Conservation (phyloP, 768 basidiomycete genomes). For the Agaricus blazei region DNA sequence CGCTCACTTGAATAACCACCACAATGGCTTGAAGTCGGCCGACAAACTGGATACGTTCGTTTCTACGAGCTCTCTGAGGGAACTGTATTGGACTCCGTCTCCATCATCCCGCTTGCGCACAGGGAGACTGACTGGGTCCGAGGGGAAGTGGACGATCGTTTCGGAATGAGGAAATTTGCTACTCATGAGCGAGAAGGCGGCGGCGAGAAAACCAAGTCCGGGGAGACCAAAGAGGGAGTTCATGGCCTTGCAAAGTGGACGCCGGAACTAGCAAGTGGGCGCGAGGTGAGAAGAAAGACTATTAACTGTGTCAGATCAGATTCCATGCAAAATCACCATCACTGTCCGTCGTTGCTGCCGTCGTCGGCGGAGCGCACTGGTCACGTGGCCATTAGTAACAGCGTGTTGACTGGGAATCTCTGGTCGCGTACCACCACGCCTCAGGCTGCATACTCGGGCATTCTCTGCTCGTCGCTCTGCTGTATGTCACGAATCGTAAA, state of each 20-base stretch:
- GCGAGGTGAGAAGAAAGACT: too few relatives aligned
- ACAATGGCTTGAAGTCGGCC: constrained; percentile 36
- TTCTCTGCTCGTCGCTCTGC: not conserved
- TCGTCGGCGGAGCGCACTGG: too few relatives aligned
- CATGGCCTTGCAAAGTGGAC: not conserved
- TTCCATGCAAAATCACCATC: not conserved
- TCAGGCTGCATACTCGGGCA: not conserved
- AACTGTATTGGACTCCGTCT: constrained; percentile 29
- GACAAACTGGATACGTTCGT: constrained; percentile 38
- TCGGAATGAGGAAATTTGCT: constrained; percentile 16
- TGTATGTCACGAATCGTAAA: not conserved
- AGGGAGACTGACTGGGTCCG: constrained; percentile 29
- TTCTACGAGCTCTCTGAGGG: constrained; percentile 34
- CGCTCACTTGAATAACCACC: constrained; percentile 45
- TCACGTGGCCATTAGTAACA: not conserved
- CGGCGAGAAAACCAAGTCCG: constrained; percentile 28
- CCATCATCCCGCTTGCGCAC: constrained; percentile 26
- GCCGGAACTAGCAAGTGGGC: too few relatives aligned
- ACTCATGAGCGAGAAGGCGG: constrained; percentile 25
- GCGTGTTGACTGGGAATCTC: not conserved
- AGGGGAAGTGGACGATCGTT: constrained; percentile 33
- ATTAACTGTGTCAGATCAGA: too few relatives aligned
- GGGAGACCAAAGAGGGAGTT: constrained; percentile 22
- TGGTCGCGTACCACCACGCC: not conserved
- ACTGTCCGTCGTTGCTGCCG: not conserved